Percentiles rank a stretch among this genome's conserved stretches.
These are phyloP conservation scores for Pseudopyricularia javanii DNA, from an alignment of 2,329 filamentous ascomycete genomes.

Conservation along the genomic window DNA sequence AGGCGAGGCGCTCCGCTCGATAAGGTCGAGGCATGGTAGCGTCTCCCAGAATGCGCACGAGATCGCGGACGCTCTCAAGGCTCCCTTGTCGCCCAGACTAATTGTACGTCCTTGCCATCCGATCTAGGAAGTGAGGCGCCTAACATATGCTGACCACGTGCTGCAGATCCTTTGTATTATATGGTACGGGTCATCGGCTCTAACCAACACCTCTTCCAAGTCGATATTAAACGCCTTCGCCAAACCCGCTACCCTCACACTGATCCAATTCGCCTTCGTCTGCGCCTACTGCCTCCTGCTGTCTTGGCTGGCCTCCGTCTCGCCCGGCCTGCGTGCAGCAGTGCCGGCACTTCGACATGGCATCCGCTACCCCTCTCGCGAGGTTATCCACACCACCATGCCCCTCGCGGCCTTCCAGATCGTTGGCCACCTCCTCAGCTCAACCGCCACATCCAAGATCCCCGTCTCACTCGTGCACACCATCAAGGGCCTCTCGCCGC, in stretches of 20 bases:
- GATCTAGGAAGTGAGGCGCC: neutral
- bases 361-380: slow-evolving; percentile 66
- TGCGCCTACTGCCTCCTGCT: slow-evolving; percentile 75
- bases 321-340: slow-evolving; percentile 56
- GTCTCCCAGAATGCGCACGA: slow-evolving; percentile 90
- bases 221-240: slow-evolving; percentile 86
- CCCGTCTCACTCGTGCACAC: slow-evolving; percentile 96
- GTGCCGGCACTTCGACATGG: slow-evolving; percentile 75
- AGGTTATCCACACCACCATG: slow-evolving; percentile 78
- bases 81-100: slow-evolving; percentile 77
- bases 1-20: slow-evolving; percentile 74
- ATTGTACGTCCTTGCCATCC: slow-evolving; percentile 48
- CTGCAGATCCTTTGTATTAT: slow-evolving; percentile 66
- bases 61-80: slow-evolving; percentile 79
- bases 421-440: slow-evolving; percentile 83
- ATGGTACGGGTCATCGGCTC: slow-evolving; percentile 91
- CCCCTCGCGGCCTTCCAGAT: slow-evolving; percentile 89
- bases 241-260: slow-evolving; percentile 81
- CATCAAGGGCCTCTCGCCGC: slow-evolving; percentile 90
- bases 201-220: slow-evolving; percentile 97
- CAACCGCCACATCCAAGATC: slow-evolving; percentile 86
- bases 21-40: slow-evolving; percentile 69
- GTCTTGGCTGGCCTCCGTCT: slow-evolving; percentile 60
- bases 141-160: neutral
- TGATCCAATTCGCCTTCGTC: slow-evolving; percentile 90